Conservation (phyloP, 1,139 yeast genomes). For the Pichia sp. region DNA sequence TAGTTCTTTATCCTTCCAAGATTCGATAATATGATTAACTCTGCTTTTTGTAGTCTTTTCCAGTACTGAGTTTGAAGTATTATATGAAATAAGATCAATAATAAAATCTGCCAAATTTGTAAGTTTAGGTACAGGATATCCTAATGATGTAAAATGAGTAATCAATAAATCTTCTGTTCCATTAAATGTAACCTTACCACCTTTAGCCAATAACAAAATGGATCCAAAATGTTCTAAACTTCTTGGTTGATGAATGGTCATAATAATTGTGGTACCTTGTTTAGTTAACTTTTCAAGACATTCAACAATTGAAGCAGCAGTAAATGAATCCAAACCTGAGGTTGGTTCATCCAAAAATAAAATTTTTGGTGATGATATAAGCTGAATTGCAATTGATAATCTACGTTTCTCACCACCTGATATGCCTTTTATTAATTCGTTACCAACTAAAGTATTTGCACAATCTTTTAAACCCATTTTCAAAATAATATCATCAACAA, state of each 20-base stretch:
- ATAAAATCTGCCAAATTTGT: conserved; percentile 70
- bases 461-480: conserved; percentile 72
- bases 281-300: conserved; percentile 48
- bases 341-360: conserved; percentile 82
- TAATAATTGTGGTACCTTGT: conserved; percentile 62
- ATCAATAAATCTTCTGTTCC: conserved; percentile 46
- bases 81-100: conserved; percentile 63
- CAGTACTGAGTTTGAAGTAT: conserved; percentile 34
- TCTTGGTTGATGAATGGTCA: conserved; percentile 84
- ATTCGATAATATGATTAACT: conserved; percentile 33
- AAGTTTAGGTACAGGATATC: conserved; percentile 50
- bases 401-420: conserved; percentile 87
- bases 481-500: conserved; percentile 52
- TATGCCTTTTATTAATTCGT: conserved; percentile 66
- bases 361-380: conserved; percentile 64
- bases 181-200: conserved; percentile 66
- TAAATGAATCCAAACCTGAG: conserved; percentile 78
- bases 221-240: conserved; percentile 60
- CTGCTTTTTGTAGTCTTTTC: conserved; percentile 41
- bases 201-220: conserved; percentile 60
- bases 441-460: conserved; percentile 71
- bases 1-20: conserved; percentile 31
- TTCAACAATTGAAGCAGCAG: conserved; percentile 61
- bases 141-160: conserved; percentile 40
- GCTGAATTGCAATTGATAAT: conserved; percentile 74